phyloP scores from a whole-genome alignment of 2,329 filamentous ascomycete genomes.

The Cordyceps cicadae region DNA sequence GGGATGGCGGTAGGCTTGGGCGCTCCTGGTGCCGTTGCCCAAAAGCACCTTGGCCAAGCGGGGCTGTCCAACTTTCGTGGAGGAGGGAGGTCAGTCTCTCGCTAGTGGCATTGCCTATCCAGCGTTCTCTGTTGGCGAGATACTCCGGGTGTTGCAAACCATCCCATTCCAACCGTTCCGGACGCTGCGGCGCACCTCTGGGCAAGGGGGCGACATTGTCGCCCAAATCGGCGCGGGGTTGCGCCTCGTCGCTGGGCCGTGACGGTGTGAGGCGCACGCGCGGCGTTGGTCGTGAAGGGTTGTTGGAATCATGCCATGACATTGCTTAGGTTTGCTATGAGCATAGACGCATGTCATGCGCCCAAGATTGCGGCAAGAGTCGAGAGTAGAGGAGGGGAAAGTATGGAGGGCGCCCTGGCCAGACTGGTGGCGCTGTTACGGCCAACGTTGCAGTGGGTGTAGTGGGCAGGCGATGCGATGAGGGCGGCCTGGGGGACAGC shows the following conservation, averaged over 20 bases:
- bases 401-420: not conserved
- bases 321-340: not conserved
- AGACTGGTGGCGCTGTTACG: not conserved
- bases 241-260: not conserved
- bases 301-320: constrained; percentile 8
- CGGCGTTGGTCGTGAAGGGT: not conserved
- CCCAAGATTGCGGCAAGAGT: not conserved
- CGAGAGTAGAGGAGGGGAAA: not conserved
- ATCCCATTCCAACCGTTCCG: too few species aligned
- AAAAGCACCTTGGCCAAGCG: not conserved
- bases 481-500: not conserved
- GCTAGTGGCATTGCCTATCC: not conserved
- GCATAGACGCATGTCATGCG: not conserved
- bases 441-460: not conserved
- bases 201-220: not conserved
- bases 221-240: not conserved
- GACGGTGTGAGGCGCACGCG: not conserved
- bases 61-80: constrained; percentile 4
- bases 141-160: too few species aligned
- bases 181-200: not conserved
- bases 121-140: too few species aligned
- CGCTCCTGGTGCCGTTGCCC: not conserved
- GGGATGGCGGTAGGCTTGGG: not conserved
- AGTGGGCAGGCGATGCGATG: not conserved
- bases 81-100: constrained; percentile 4